phyloP scores from a whole-genome alignment of 495 filamentous ascomycete genomes.

The Daldinia loculata region DNA sequence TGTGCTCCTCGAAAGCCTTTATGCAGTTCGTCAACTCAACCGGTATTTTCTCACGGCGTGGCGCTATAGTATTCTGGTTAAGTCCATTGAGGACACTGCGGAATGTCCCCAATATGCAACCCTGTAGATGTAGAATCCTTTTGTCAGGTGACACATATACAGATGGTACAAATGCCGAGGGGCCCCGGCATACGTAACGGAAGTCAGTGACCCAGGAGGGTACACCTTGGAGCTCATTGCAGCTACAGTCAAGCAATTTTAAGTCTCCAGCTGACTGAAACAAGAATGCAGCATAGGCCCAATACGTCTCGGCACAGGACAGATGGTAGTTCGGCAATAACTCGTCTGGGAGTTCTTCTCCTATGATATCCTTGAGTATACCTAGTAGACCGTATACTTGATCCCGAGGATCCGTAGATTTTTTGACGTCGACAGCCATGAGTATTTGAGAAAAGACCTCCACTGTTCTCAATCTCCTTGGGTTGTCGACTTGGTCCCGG shows the following conservation, averaged over 20 bases:
- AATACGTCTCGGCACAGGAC: slow-evolving; percentile 12
- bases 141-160: slow-evolving; percentile 19
- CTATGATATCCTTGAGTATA: slow-evolving; percentile 7
- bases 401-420: slow-evolving; percentile 14
- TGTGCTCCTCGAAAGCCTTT: slow-evolving; percentile 17
- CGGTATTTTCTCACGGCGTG: slow-evolving; percentile 4
- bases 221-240: slow-evolving; percentile 10
- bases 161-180: neutral
- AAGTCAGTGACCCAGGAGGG: slow-evolving; percentile 39
- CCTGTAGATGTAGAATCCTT: slow-evolving; percentile 15
- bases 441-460: neutral
- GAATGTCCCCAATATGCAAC: slow-evolving; percentile 18
- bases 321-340: slow-evolving; percentile 22
- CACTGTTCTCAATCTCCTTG: neutral
- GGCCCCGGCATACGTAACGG: neutral
- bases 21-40: neutral
- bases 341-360: slow-evolving; percentile 14
- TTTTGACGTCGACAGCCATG: neutral
- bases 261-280: slow-evolving; percentile 12
- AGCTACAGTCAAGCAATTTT: slow-evolving; percentile 1
- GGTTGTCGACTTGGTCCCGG: neutral
- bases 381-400: slow-evolving; percentile 34
- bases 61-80: neutral
- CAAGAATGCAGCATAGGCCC: slow-evolving; percentile 28
- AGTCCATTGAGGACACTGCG: neutral